phyloP scores from a whole-genome alignment of 1,139 yeast species.

The Debaryomycetaceae sp. region DNA sequence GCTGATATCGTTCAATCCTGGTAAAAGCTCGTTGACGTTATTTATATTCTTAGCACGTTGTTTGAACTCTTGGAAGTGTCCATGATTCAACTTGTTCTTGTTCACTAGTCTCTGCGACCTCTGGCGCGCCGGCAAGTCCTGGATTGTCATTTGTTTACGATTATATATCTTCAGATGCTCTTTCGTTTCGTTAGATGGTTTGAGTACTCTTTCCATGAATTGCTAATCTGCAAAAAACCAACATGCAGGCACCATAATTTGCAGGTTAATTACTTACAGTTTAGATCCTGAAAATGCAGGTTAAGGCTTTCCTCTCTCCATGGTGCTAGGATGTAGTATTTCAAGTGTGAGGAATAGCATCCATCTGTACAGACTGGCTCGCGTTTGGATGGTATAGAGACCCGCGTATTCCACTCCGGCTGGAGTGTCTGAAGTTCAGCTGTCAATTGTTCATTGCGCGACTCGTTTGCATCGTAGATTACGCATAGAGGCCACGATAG shows the following conservation, averaged over 20 bases:
- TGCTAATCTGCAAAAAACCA: neutral
- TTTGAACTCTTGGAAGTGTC: conserved; percentile 33
- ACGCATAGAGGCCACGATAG: no score
- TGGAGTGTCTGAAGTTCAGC: no score
- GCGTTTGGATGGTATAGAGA: no score
- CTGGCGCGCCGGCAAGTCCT: conserved; percentile 45
- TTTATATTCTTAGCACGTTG: conserved; percentile 31
- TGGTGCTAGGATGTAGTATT: no score
- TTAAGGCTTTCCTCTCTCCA: no score
- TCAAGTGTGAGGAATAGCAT: no score
- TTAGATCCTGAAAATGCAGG: no score
- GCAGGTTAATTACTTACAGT: neutral
- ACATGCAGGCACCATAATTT: neutral
- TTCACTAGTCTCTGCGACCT: conserved; percentile 47
- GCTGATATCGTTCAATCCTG: conserved; percentile 87
- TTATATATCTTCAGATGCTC: neutral
- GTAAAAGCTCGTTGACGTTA: conserved; percentile 51
- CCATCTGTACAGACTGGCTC: no score
- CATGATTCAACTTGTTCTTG: conserved; percentile 24
- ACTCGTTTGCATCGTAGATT: no score
- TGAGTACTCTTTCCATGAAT: neutral
- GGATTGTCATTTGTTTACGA: conserved; percentile 23
- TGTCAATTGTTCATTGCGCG: no score
- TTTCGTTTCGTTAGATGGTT: neutral
- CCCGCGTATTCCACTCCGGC: no score